Evolutionary conservation across 1,139 yeast species (phyloP), one percentile per base, ranked within the genome.

Genomic region (Candida glucosophila): DNA sequence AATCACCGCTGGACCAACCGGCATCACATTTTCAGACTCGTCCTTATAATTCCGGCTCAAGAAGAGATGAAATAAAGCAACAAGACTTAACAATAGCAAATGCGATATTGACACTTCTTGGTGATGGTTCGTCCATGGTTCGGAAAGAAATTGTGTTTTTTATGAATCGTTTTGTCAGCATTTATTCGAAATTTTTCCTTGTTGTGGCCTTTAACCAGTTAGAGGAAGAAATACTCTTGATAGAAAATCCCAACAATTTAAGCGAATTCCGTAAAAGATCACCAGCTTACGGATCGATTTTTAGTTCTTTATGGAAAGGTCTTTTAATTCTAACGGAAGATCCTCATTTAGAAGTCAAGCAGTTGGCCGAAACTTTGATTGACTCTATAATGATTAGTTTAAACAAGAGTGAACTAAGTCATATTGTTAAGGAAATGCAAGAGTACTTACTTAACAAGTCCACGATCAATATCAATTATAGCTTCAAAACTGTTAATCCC

Each of bases 41-140:
- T 12, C 22, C 9, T 14, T 10, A 38, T 12, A 39, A 32, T 17
- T 35, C 36, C 11, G 40, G 45, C 15, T 31, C 41, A 12, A 37
- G 56, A 24, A 53, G 46, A 34, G 69, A 67, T 29, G 77, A 71
- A 34, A 47, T 71, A 20, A 62, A 64, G 32, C 73, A 67, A 34
- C 76, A 69, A 40, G 77, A 72, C 36, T 49, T 71, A 29, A 61
- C 61, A 31, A 47, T 72, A 12, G 77, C 77, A 5, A 63, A 65
- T 30, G 58, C 65, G 3, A 55, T 71, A 3, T 44, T 72, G 15
- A 52, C 59, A 15, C 43, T 71, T 20, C 52, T 83, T 5, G 80
- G 82, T 22, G 98, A 90, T 52, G 97, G 95, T 0, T 82, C 95
- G 0, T 73, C 94, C 0, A 58, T 90, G 43, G 96, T 90, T 2